phyloP scores from a whole-genome alignment of 2,329 filamentous ascomycete species.

The Epichloe bromicola region DNA sequence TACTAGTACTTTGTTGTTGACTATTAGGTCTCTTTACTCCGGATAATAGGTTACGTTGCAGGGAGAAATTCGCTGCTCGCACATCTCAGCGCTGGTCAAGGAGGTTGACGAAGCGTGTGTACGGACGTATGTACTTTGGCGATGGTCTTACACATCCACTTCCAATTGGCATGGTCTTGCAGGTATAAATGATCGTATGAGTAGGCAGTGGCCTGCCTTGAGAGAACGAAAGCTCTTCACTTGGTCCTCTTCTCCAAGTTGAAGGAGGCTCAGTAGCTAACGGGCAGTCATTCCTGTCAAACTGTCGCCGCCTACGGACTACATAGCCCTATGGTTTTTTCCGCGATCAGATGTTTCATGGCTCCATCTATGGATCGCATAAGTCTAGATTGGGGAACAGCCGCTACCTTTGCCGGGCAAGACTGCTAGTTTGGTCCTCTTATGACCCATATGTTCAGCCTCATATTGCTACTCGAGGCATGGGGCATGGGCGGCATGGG shows the following conservation, averaged over 20 bases:
- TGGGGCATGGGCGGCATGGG: slow-evolving; percentile 7
- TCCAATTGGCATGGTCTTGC: not conserved
- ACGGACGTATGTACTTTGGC: not conserved
- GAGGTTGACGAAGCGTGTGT: no score
- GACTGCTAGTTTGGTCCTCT: not conserved
- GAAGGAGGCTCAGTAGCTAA: not conserved
- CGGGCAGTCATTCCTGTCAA: not conserved
- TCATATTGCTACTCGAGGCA: slow-evolving; percentile 8
- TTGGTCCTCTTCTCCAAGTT: not conserved
- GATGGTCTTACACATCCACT: not conserved
- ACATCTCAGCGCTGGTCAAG: not conserved
- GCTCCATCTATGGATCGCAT: not conserved
- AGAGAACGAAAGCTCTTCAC: not conserved
- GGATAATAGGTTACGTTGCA: not conserved
- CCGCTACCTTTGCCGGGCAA: not conserved
- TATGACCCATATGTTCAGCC: not conserved
- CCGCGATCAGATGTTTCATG: not conserved
- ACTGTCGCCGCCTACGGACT: not conserved
- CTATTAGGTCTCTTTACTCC: not conserved
- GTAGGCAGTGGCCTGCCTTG: not conserved
- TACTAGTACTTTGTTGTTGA: not conserved
- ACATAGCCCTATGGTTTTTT: not conserved
- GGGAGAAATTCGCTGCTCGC: not conserved
- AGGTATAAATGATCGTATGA: not conserved
- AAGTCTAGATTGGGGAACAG: not conserved